Evolutionary conservation across 805 yeast species (phyloP).

Genomic region (Lipomyces chichibuensis): DNA sequence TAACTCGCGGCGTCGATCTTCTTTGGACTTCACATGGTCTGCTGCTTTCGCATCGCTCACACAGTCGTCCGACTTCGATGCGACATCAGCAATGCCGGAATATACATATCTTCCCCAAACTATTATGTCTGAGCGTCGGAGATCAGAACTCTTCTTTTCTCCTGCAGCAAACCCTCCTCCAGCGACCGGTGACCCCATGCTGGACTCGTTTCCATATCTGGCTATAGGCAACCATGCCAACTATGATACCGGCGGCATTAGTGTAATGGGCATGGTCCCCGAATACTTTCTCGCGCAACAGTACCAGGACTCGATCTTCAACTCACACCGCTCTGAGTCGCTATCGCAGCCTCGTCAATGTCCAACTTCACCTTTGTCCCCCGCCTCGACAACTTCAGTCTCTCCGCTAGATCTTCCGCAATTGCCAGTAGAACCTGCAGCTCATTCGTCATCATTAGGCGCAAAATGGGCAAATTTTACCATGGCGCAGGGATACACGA

Average conservation of each 20-base stretch:
- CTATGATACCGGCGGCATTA: neutral
- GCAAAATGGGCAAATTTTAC: slow-evolving; percentile 16
- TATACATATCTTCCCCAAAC: slow-evolving; percentile 11
- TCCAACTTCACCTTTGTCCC: neutral
- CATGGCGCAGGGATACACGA: neutral
- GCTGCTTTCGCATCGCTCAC: slow-evolving; percentile 18
- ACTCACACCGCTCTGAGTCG: neutral
- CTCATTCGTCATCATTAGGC: neutral
- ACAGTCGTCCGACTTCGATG: slow-evolving; percentile 1
- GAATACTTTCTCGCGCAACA: slow-evolving; percentile 6
- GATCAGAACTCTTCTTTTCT: slow-evolving; percentile 7
- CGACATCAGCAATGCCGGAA: slow-evolving; percentile 9
- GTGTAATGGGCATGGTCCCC: slow-evolving; percentile 19
- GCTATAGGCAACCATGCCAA: neutral
- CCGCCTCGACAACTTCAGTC: neutral
- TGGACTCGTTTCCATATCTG: slow-evolving; percentile 6
- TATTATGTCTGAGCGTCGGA: slow-evolving; percentile 14
- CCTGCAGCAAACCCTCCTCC: neutral
- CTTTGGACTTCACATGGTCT: slow-evolving; percentile 31
- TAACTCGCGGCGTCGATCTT: slow-evolving; percentile 15
- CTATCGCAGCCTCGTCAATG: neutral
- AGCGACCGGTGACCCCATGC: slow-evolving; percentile 2
- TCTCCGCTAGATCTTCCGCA: neutral
- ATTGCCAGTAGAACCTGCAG: neutral
- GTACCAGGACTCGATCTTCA: neutral